A percentile compares a stretch with the other conserved stretches of the same genome.
Evolutionary conservation across 768 basidiomycete species (phyloP).

Genomic region (Aureoboletus auriporus): DNA sequence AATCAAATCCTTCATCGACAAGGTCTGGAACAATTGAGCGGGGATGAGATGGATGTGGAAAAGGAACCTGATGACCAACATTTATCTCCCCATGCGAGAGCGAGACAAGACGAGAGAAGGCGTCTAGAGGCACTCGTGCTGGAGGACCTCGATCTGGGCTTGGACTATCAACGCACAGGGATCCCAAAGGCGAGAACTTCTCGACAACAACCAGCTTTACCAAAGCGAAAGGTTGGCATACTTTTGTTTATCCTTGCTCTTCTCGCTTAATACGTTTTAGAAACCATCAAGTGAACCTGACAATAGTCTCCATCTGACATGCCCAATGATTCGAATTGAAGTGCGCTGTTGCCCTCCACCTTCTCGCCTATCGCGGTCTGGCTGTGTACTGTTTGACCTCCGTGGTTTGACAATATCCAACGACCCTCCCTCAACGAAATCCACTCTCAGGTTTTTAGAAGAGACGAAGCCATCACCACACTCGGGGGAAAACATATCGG

Average conservation of each 20-base stretch:
- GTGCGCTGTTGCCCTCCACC: conserved; percentile 62
- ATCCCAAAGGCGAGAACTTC: conserved; percentile 4
- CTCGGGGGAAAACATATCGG: conserved; percentile 3
- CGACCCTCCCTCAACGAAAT: conserved; percentile 15
- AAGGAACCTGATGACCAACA: conserved; percentile 25
- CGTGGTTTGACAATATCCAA: conserved; percentile 45
- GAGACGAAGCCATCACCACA: conserved; percentile 4
- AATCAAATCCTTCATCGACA: not conserved
- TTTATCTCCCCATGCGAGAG: conserved; percentile 12
- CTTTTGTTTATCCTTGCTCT: not conserved
- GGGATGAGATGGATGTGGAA: conserved; percentile 11
- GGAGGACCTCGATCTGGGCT: conserved; percentile 54
- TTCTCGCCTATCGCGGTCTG: conserved; percentile 50
- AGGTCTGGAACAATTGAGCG: conserved; percentile 3
- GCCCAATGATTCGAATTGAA: conserved; percentile 62
- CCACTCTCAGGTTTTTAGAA: conserved; percentile 29
- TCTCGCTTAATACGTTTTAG: conserved; percentile 10
- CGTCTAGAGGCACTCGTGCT: conserved; percentile 49
- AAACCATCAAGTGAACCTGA: conserved; percentile 3
- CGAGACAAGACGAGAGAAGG: conserved; percentile 36
- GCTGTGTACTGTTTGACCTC: conserved; percentile 62
- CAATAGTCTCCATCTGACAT: conserved; percentile 34
- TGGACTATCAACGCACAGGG: conserved; percentile 37
- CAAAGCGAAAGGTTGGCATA: conserved; percentile 16
- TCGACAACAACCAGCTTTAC: conserved; percentile 1